Evolutionary conservation across 495 filamentous ascomycete species (phyloP).

Genomic region (Lindgomyces ingoldianus): DNA sequence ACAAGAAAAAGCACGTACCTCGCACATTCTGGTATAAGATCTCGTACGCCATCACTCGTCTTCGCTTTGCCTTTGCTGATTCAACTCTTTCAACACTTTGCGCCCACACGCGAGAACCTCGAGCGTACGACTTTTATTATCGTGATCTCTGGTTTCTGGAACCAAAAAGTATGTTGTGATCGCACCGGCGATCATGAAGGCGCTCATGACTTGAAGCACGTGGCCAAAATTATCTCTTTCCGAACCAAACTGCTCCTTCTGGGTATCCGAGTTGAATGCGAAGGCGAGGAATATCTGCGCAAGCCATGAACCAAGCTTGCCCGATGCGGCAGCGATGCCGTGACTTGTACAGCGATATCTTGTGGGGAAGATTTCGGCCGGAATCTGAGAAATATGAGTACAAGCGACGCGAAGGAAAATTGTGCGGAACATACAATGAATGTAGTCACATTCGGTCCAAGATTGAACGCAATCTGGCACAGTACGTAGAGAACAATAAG

Average conservation of each 20-base stretch:
- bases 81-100: slow-evolving; percentile 19
- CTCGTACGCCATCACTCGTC: too few relatives aligned
- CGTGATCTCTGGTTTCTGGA: slow-evolving; percentile 29
- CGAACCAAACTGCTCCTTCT: slow-evolving; percentile 7
- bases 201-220: slow-evolving; percentile 28
- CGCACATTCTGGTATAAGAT: too few relatives aligned
- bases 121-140: slow-evolving; percentile 27
- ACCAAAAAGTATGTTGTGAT: slow-evolving; percentile 28
- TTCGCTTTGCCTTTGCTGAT: slow-evolving; percentile 16
- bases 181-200: slow-evolving; percentile 33
- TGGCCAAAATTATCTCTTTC: slow-evolving; percentile 24
- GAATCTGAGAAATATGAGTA: slow-evolving; percentile 20
- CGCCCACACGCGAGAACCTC: slow-evolving; percentile 27
- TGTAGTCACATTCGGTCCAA: slow-evolving; percentile 33
- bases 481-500: slow-evolving; percentile 33
- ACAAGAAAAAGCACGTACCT: too few relatives aligned
- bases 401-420: background rate
- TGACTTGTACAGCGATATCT: slow-evolving; percentile 32
- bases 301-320: slow-evolving; percentile 32
- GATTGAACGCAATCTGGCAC: slow-evolving; percentile 30
- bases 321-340: slow-evolving; percentile 31
- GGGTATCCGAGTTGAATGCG: slow-evolving; percentile 13
- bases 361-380: slow-evolving; percentile 35
- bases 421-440: slow-evolving; percentile 28
- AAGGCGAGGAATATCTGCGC: slow-evolving; percentile 32